Base-by-base conservation (phyloP, 192 early-diverging fungal genomes). In the Coemansia erecta region DNA sequence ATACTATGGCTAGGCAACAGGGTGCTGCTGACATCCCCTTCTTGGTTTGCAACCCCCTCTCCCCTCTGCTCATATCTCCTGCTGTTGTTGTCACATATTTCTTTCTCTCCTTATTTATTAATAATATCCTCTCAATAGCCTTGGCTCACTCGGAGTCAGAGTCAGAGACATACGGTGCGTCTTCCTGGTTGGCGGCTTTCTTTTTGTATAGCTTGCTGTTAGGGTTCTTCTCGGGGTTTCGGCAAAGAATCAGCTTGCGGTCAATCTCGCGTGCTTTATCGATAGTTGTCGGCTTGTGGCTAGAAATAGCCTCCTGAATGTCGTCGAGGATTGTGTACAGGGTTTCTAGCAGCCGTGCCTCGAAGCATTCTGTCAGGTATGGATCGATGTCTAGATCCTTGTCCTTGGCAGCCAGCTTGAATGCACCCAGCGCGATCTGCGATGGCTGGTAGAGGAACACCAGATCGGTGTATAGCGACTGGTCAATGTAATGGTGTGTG, bases 221-320 rank as follows among this genome's bases (percentile, higher is more conserved):
- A 0, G 89, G 86, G 49, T 90, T 87, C 59, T 86, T 88, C 59
- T 85, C 89, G 9, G 90, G 90, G 59, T 92, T 90, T 53, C 81
- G 80, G 56, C 87, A 90, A 17, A 79, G 65, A 35, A 80, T 85
- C 2, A 92, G 66, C 14, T 83, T 73, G 43, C 73, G 77, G 66
- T 92, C 87, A 49, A 89, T 86, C 17, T 68, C 71, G 56, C 69
- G 81, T 3, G 84, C 88, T 22, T 79, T 68, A 8, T 85, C 81
- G 8, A 71, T 59, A 3, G 73, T 52, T 18, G 74, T 79, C 2
- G 53, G 50, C 14, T 66, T 71, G 47, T 76, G 74, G 7, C 48
- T 64, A 4, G 70, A 61, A 46, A 90, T 60, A 0, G 60, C 61
- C 4, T 74, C 63, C 42, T 81, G 81, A 11, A 90, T 81, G 11